These are phyloP conservation scores for Myochromella boudieri DNA, from an alignment of 768 basidiomycete species.

Conservation along the genomic window DNA sequence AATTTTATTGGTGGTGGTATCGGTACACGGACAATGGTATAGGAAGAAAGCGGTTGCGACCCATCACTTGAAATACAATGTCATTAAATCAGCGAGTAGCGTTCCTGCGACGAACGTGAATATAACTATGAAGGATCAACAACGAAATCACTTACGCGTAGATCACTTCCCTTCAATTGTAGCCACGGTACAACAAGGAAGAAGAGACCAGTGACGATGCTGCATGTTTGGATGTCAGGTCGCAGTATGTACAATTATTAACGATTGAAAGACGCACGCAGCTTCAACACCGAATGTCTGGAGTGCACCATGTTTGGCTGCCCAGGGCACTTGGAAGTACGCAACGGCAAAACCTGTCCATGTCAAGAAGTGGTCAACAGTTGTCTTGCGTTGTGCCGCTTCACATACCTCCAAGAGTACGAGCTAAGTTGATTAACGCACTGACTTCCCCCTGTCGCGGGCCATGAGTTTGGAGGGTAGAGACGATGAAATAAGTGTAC, in stretches of 20 bases:
- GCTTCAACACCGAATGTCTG: conserved; percentile 65
- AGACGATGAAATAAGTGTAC: background rate
- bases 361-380: too few species aligned
- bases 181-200: conserved; percentile 49
- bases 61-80: background rate
- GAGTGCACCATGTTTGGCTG: conserved; percentile 54
- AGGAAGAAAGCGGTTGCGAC: background rate
- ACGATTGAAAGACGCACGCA: conserved; percentile 38
- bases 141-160: conserved; percentile 38
- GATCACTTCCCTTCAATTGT: conserved; percentile 44
- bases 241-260: background rate
- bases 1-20: too few species aligned
- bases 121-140: background rate
- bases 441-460: conserved; percentile 56
- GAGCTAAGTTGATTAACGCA: conserved; percentile 56
- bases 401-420: conserved; percentile 48
- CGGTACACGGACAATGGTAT: too few species aligned
- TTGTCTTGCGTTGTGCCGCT: background rate
- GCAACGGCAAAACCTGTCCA: conserved; percentile 66
- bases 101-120: background rate
- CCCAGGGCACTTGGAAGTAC: conserved; percentile 70
- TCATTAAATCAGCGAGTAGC: background rate
- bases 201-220: conserved; percentile 52
- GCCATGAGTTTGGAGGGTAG: background rate
- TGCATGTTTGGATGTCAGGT: conserved; percentile 14